phyloP scores from a whole-genome alignment of 208 protist genomes.

The Acanthamoeba royreba region DNA sequence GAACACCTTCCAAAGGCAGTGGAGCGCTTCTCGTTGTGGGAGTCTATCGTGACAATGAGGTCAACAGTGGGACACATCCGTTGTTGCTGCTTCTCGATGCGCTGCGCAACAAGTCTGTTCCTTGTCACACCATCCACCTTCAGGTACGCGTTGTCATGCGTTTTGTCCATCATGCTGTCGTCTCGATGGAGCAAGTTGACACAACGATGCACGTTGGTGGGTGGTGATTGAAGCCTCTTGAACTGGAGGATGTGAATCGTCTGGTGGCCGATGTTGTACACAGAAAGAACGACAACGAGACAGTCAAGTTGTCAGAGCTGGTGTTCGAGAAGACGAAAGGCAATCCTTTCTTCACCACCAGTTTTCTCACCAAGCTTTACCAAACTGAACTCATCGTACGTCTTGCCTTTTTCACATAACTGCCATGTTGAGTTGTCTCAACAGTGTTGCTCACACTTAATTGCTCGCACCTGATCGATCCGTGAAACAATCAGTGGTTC shows the following conservation, averaged over 20 bases:
- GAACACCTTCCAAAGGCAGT: neutral
- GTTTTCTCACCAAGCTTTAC: constrained; percentile 41
- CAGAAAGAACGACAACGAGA: neutral
- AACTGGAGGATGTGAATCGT: neutral
- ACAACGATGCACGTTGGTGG: no score
- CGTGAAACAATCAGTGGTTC: no score
- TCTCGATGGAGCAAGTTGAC: neutral
- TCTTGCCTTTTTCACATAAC: neutral
- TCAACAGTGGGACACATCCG: neutral
- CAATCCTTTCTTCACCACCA: constrained; percentile 46
- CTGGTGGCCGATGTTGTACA: constrained; percentile 2
- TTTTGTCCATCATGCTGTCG: neutral
- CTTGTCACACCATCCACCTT: neutral
- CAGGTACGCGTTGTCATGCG: neutral
- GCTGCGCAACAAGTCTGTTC: neutral
- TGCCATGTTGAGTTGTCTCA: neutral
- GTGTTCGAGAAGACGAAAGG: neutral
- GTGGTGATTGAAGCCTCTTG: neutral
- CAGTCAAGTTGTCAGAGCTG: neutral
- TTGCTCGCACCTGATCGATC: no score
- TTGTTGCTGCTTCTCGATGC: constrained; percentile 18
- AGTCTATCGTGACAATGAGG: constrained; percentile 29
- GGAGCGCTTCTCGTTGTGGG: neutral
- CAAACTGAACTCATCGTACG: constrained; percentile 29
- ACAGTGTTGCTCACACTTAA: no score